A percentile compares a stretch with the other conserved stretches of the same genome.
These are phyloP conservation scores for Sicyos edulis DNA, from an alignment of 306 rosid genomes.

Conservation along the genomic window DNA sequence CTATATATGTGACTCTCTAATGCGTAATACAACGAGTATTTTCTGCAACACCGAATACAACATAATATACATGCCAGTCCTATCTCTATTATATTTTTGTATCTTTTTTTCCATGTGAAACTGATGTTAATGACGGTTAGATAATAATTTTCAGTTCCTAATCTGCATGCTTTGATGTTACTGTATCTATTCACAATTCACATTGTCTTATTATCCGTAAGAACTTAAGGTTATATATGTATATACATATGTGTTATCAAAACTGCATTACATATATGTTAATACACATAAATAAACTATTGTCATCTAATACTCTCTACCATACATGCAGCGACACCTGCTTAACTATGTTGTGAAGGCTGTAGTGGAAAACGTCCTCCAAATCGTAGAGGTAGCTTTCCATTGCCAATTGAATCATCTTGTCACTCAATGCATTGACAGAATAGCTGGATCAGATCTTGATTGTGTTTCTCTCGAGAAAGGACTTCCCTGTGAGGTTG, in stretches of 20 bases:
- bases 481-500: slow-evolving; percentile 39
- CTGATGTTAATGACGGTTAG: no score
- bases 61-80: not conserved
- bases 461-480: slow-evolving; percentile 37
- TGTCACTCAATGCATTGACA: slow-evolving; percentile 27
- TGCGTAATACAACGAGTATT: no score
- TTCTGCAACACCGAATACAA: no score
- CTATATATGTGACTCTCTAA: no score
- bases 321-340: slow-evolving; percentile 41
- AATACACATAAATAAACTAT: not conserved
- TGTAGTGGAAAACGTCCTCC: slow-evolving; percentile 40
- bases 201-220: not conserved
- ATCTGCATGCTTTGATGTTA: no score
- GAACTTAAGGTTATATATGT: not conserved
- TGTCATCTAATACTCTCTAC: slow-evolving; percentile 16
- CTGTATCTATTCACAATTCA: no score
- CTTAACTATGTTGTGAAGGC: slow-evolving; percentile 42
- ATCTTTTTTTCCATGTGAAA: no score
- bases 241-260: not conserved
- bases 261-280: not conserved
- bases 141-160: no score
- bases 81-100: no score
- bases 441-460: slow-evolving; percentile 44
- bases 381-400: slow-evolving; percentile 36
- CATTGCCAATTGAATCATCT: slow-evolving; percentile 42